These are phyloP conservation scores for Scheffersomyces lignicola DNA, from an alignment of 1,139 yeast species.

Conservation along the genomic window DNA sequence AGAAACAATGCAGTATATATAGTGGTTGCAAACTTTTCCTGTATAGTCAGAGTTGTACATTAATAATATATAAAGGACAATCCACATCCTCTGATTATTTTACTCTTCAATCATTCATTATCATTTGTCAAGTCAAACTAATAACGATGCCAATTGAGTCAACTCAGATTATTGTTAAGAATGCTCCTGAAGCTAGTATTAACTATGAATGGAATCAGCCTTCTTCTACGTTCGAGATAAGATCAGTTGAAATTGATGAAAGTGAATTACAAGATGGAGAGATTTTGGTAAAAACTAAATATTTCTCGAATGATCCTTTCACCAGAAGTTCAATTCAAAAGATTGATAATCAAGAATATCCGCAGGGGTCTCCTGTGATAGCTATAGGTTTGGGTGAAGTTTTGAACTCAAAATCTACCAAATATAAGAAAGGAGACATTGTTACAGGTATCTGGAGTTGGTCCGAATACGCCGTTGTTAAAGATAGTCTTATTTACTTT, in stretches of 20 bases:
- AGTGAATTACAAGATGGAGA: slow-evolving; percentile 39
- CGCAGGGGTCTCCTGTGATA: slow-evolving; percentile 49
- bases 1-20: too few species aligned
- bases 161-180: slow-evolving; percentile 16
- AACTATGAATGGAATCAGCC: slow-evolving; percentile 16
- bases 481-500: slow-evolving; percentile 20
- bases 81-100: too few species aligned
- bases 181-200: slow-evolving; percentile 17
- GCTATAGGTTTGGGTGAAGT: slow-evolving; percentile 54
- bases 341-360: slow-evolving; percentile 36
- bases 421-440: slow-evolving; percentile 45
- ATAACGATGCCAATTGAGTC: slow-evolving; percentile 13
- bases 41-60: too few species aligned
- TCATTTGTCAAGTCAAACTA: too few species aligned
- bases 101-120: too few species aligned
- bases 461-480: slow-evolving; percentile 31
- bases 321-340: slow-evolving; percentile 62
- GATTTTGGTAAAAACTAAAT: slow-evolving; percentile 46
- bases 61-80: too few species aligned
- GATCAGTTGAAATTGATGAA: slow-evolving; percentile 10
- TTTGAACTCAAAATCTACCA: slow-evolving; percentile 39
- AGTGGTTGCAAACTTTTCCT: too few species aligned
- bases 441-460: slow-evolving; percentile 30
- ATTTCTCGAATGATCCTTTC: slow-evolving; percentile 67
- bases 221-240: slow-evolving; percentile 23